A percentile compares a stretch with the other conserved stretches of the same genome.
Evolutionary conservation across 495 filamentous ascomycete species (phyloP).

Genomic region (Neurospora cerealis): DNA sequence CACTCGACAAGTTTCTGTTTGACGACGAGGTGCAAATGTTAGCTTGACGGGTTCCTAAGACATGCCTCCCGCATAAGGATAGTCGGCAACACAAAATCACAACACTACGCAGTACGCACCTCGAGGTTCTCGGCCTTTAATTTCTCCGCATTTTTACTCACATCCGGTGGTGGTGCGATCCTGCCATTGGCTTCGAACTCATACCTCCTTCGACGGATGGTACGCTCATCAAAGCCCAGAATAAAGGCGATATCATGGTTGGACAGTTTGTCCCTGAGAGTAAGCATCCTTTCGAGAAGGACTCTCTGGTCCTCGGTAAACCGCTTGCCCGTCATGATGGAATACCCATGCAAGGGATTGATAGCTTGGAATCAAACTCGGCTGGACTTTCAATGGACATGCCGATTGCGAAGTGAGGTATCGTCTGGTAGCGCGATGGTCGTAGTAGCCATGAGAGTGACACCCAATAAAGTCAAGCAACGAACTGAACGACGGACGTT

Average conservation of each 20-base stretch:
- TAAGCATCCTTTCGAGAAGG: conserved; percentile 13
- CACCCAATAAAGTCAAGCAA: neutral
- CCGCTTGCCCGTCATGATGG: conserved; percentile 17
- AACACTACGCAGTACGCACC: conserved; percentile 6
- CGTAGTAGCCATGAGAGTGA: neutral
- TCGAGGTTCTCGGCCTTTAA: conserved; percentile 16
- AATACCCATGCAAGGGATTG: neutral
- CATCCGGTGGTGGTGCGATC: conserved; percentile 12
- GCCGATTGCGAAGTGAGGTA: neutral
- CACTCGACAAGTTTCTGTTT: conserved; percentile 18
- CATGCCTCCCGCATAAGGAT: neutral
- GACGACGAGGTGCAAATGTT: neutral
- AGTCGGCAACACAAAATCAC: neutral
- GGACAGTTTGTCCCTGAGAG: conserved; percentile 12
- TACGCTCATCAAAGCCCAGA: conserved; percentile 13
- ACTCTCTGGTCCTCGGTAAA: conserved; percentile 11
- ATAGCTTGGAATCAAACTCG: neutral
- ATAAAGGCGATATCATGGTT: conserved; percentile 19
- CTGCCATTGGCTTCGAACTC: conserved; percentile 14
- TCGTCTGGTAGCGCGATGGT: neutral
- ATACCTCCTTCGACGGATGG: conserved; percentile 15
- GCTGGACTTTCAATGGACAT: neutral
- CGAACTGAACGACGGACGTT: neutral
- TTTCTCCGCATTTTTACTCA: conserved; percentile 24
- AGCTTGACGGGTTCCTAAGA: neutral